Conservation (phyloP, 495 filamentous ascomycete genomes). For the Annulohypoxylon nitens region DNA sequence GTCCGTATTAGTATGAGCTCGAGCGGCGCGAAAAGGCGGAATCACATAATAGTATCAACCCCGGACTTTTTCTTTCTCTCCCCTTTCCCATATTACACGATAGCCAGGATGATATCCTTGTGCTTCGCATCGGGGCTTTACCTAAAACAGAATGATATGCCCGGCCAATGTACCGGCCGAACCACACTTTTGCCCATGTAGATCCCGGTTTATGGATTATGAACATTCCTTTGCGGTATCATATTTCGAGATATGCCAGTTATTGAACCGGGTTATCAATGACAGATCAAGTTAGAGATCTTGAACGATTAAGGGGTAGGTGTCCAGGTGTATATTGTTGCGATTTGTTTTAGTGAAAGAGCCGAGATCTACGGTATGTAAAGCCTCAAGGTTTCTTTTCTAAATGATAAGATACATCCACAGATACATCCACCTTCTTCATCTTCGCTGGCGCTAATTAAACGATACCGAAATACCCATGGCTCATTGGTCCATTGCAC, state of each 20-base stretch:
- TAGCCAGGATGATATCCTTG: constrained; percentile 32
- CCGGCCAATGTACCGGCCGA: constrained; percentile 33
- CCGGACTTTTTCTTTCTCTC: constrained; percentile 39
- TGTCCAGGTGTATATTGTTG: background rate
- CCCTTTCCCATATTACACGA: constrained; percentile 38
- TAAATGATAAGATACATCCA: background rate
- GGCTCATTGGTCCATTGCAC: background rate
- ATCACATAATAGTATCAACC: constrained; percentile 24
- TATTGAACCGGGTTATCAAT: constrained; percentile 20
- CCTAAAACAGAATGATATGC: constrained; percentile 29
- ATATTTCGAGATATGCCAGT: constrained; percentile 21
- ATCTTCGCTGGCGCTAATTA: background rate
- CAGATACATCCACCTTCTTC: constrained; percentile 1
- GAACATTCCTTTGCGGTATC: constrained; percentile 12
- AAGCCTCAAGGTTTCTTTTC: background rate
- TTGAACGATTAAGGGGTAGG: constrained; percentile 5
- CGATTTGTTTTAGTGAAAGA: background rate
- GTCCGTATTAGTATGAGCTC: constrained; percentile 7
- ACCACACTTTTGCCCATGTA: constrained; percentile 9
- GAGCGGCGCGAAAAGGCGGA: constrained; percentile 30
- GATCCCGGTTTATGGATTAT: constrained; percentile 36
- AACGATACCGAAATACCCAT: constrained; percentile 10
- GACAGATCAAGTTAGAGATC: constrained; percentile 33
- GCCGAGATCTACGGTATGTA: background rate
- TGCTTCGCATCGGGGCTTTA: constrained; percentile 36